Conservation (phyloP, 495 filamentous ascomycete species). For the Hyaloscypha bicolor region DNA sequence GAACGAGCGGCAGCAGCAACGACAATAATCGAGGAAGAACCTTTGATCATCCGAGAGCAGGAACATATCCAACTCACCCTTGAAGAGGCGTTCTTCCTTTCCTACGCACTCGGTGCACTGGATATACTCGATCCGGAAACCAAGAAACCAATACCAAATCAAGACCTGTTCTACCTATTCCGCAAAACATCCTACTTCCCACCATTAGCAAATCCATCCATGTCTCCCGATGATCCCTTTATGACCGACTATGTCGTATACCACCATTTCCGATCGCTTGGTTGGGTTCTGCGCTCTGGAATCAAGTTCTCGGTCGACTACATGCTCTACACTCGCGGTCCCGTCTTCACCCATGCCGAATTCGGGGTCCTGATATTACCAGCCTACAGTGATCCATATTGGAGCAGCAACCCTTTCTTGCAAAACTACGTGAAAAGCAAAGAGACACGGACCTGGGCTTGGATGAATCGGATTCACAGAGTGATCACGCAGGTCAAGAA, state of each 20-base stretch:
- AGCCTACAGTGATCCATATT: conserved; percentile 75
- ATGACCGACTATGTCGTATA: conserved; percentile 85
- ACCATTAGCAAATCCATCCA: conserved; percentile 31
- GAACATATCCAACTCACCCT: conserved; percentile 89
- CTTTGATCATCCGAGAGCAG: conserved; percentile 60
- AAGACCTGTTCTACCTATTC: conserved; percentile 64
- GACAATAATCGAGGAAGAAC: conserved; percentile 20
- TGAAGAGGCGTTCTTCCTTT: conserved; percentile 92
- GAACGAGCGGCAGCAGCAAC: conserved; percentile 20
- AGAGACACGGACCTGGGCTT: conserved; percentile 71
- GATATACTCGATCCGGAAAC: conserved; percentile 59
- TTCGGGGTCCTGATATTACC: conserved; percentile 86
- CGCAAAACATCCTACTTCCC: conserved; percentile 72
- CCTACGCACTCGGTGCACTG: conserved; percentile 80
- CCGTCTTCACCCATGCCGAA: conserved; percentile 91
- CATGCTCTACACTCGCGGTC: conserved; percentile 91
- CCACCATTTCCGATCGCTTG: conserved; percentile 94
- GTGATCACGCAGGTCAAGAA: conserved; percentile 91
- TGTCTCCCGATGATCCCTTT: conserved; percentile 78
- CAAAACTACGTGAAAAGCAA: conserved; percentile 46
- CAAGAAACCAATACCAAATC: conserved; percentile 47
- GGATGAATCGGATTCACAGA: conserved; percentile 88
- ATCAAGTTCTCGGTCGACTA: conserved; percentile 96
- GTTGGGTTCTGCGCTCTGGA: conserved; percentile 93
- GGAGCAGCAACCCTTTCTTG: conserved; percentile 46